These are phyloP conservation scores for Chaetomium globosum DNA, from an alignment of 2,329 filamentous ascomycete species.

Conservation along the genomic window DNA sequence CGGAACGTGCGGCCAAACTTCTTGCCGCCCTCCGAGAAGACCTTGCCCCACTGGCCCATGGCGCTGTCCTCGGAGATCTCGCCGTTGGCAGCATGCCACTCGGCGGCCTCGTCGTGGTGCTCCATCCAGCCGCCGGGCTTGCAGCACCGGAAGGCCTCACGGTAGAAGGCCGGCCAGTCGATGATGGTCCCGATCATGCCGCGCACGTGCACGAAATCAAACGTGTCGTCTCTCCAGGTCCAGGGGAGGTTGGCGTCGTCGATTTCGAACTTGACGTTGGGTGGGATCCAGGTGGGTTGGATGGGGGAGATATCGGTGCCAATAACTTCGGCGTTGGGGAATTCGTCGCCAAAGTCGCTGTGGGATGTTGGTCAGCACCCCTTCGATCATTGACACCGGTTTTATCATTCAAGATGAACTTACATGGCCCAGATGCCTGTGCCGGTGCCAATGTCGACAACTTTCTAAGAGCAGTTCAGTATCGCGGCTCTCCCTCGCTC, in stretches of 20 bases:
- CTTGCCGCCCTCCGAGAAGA: constrained; percentile 24
- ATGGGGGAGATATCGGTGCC: constrained; percentile 42
- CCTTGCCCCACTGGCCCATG: constrained; percentile 29
- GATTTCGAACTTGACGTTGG: constrained; percentile 45
- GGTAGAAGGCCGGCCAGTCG: constrained; percentile 39
- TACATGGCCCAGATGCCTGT: constrained; percentile 50
- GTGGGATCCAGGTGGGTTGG: constrained; percentile 41
- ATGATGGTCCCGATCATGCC: constrained; percentile 42
- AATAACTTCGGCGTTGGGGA: constrained; percentile 38
- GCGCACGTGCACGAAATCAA: constrained; percentile 42
- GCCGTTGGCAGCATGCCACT: constrained; percentile 54
- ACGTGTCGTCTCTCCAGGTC: constrained; percentile 33
- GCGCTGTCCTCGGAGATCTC: constrained; percentile 26
- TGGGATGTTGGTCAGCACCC: not conserved
- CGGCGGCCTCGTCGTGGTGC: constrained; percentile 21
- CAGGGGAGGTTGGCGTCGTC: constrained; percentile 43
- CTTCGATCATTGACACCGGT: not conserved
- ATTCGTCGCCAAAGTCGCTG: constrained; percentile 43
- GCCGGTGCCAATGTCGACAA: constrained; percentile 50
- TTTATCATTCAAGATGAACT: not conserved
- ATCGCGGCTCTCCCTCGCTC: constrained; percentile 12
- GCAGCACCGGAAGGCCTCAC: constrained; percentile 31
- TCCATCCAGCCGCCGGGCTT: constrained; percentile 36
- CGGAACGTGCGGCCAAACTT: constrained; percentile 26
- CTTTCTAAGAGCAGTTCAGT: constrained; percentile 29